Evolutionary conservation across 805 yeast species (phyloP).

Genomic region (Starmerella bombi): DNA sequence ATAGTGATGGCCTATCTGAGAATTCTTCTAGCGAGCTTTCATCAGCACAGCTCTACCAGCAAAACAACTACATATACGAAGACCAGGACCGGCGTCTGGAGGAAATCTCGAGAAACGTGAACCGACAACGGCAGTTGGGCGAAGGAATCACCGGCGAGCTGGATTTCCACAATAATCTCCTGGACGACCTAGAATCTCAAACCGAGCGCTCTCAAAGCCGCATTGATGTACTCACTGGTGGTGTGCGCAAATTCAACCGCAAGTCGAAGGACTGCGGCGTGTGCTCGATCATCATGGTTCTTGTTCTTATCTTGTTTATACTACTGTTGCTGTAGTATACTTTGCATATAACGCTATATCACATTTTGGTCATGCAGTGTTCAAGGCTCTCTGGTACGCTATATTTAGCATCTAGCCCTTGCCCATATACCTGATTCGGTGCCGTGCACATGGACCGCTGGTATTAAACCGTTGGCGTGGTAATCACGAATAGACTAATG

Average conservation of each 20-base stretch:
- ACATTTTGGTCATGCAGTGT: too few relatives aligned
- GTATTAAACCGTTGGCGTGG: too few relatives aligned
- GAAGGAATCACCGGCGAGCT: slow-evolving; percentile 31
- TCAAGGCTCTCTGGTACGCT: too few relatives aligned
- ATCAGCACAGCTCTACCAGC: slow-evolving; percentile 13
- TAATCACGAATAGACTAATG: too few relatives aligned
- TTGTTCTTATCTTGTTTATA: slow-evolving; percentile 23
- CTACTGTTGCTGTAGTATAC: slow-evolving; percentile 26
- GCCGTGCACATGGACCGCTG: too few relatives aligned
- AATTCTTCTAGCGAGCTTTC: background rate
- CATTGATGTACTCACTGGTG: slow-evolving; percentile 26
- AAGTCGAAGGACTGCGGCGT: slow-evolving; percentile 31
- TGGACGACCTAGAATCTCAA: slow-evolving; percentile 30
- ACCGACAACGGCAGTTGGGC: slow-evolving; percentile 30
- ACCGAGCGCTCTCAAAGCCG: slow-evolving; percentile 28
- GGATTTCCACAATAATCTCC: slow-evolving; percentile 27
- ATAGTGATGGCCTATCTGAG: background rate
- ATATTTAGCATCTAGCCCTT: too few relatives aligned
- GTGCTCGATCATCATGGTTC: slow-evolving; percentile 25
- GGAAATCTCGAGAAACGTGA: slow-evolving; percentile 27
- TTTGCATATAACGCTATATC: too few relatives aligned
- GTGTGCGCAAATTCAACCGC: slow-evolving; percentile 28
- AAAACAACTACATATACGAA: slow-evolving; percentile 22
- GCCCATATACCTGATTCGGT: too few relatives aligned
- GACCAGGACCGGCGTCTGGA: slow-evolving; percentile 31